A percentile compares a stretch with the other conserved stretches of the same genome.
Evolutionary conservation across 371 early-diverging fungal genomes (phyloP).

Genomic region (Mucor racemosus): DNA sequence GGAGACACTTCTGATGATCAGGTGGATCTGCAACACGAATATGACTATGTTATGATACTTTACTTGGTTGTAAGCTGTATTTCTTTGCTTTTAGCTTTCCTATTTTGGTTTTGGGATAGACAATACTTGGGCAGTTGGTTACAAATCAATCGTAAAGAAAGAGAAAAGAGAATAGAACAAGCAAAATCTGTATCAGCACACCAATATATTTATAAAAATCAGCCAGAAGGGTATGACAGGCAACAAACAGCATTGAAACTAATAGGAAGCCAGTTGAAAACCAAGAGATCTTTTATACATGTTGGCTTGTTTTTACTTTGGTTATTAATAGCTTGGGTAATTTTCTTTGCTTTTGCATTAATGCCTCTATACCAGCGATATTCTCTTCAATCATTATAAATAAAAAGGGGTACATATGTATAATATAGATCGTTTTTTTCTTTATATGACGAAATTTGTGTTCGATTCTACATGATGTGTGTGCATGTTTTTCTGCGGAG

Average conservation of each 20-base stretch:
- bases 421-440: background rate
- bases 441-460: slow-evolving; percentile 4
- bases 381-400: background rate
- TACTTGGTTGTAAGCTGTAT: slow-evolving; percentile 33
- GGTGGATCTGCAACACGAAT: slow-evolving; percentile 29
- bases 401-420: background rate
- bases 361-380: slow-evolving; percentile 51
- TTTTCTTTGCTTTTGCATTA: slow-evolving; percentile 50
- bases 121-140: slow-evolving; percentile 42
- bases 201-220: slow-evolving; percentile 19
- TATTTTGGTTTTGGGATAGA: slow-evolving; percentile 47
- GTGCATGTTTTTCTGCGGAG: background rate
- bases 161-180: slow-evolving; percentile 32
- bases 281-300: slow-evolving; percentile 32
- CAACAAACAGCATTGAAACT: slow-evolving; percentile 24
- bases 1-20: slow-evolving; percentile 38
- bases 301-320: slow-evolving; percentile 37
- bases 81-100: slow-evolving; percentile 24
- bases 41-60: slow-evolving; percentile 40
- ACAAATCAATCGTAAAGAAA: slow-evolving; percentile 37
- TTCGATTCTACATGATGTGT: background rate
- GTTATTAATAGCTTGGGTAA: slow-evolving; percentile 43
- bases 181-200: slow-evolving; percentile 24
- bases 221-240: slow-evolving; percentile 2
- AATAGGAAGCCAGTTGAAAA: slow-evolving; percentile 36